Evolutionary conservation across 139 green algal species (phyloP).

Genomic region (Pleodorina starrii): DNA sequence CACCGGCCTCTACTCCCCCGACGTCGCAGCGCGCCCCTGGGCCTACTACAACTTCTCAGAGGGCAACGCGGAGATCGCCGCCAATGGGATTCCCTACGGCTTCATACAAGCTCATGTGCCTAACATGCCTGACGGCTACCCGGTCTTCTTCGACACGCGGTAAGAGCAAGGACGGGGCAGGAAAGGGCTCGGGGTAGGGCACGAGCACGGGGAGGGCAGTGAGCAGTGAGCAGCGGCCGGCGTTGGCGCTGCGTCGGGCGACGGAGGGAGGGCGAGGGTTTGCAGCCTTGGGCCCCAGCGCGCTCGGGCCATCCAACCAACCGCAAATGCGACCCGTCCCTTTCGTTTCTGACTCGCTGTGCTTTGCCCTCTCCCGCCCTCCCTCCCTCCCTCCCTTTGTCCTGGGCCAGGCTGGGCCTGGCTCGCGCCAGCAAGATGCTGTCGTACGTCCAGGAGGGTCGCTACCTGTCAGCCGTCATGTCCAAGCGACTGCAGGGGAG

Average conservation of each 20-base stretch:
- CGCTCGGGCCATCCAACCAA: too few species aligned
- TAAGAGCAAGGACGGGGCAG: neutral
- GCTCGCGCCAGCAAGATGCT: slow-evolving; percentile 31
- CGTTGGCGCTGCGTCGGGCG: neutral
- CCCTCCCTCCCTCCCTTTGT: neutral
- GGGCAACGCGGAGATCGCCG: slow-evolving; percentile 42
- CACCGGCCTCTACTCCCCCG: slow-evolving; percentile 29
- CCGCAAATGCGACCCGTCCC: too few species aligned
- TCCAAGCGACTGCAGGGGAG: neutral
- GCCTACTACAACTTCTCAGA: slow-evolving; percentile 48
- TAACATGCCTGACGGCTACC: slow-evolving; percentile 62
- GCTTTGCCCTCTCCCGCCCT: neutral
- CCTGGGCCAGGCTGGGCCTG: neutral
- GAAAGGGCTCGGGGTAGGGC: neutral
- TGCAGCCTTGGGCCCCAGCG: too few species aligned
- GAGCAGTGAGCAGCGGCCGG: neutral
- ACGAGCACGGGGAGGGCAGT: neutral
- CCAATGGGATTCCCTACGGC: slow-evolving; percentile 24
- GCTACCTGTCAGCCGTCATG: slow-evolving; percentile 38
- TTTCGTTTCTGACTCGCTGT: neutral
- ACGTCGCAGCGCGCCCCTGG: slow-evolving; percentile 43
- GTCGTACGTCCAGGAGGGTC: slow-evolving; percentile 49
- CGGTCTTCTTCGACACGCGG: slow-evolving; percentile 51
- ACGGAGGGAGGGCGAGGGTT: neutral
- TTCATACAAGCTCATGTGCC: slow-evolving; percentile 58